A percentile compares a stretch with the other conserved stretches of the same genome.
phyloP scores from a whole-genome alignment of 345 rosid genomes.

The Citrus sp. region DNA sequence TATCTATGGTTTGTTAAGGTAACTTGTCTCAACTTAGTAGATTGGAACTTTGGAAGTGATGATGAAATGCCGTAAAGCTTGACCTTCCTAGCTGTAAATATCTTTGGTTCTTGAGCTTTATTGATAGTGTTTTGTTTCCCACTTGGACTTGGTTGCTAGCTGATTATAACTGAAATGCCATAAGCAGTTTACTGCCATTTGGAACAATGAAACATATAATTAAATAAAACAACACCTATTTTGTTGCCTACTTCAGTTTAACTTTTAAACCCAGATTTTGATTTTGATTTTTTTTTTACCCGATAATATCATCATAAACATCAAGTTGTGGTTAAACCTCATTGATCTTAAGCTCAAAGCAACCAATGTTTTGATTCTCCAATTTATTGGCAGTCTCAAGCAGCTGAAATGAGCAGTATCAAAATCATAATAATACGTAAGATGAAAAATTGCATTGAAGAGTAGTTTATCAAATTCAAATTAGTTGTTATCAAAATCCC shows the following conservation, averaged over 20 bases:
- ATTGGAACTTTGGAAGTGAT: not conserved
- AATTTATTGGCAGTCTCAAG: not conserved
- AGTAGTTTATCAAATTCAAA: not conserved
- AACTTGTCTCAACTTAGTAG: not conserved
- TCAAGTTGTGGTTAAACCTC: no score
- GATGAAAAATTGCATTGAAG: not conserved
- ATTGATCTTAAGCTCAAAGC: not conserved
- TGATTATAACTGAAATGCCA: no score
- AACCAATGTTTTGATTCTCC: not conserved
- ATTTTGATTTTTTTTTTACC: no score
- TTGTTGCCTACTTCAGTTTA: no score
- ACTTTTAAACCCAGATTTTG: no score
- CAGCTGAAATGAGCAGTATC: not conserved
- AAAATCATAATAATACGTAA: no score
- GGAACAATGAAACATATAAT: no score
- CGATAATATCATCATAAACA: no score
- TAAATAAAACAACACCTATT: no score
- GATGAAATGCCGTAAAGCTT: not conserved
- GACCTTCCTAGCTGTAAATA: constrained; percentile 7
- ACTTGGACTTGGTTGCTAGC: not conserved
- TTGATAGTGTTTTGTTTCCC: not conserved
- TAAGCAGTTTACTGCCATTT: no score
- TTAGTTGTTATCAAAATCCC: no score
- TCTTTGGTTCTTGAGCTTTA: not conserved
- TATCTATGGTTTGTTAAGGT: not conserved